Evolutionary conservation across 352 stramenopile species (phyloP), one percentile per base, ranked within the genome.

Genomic region (Phytophthora aleatoria): DNA sequence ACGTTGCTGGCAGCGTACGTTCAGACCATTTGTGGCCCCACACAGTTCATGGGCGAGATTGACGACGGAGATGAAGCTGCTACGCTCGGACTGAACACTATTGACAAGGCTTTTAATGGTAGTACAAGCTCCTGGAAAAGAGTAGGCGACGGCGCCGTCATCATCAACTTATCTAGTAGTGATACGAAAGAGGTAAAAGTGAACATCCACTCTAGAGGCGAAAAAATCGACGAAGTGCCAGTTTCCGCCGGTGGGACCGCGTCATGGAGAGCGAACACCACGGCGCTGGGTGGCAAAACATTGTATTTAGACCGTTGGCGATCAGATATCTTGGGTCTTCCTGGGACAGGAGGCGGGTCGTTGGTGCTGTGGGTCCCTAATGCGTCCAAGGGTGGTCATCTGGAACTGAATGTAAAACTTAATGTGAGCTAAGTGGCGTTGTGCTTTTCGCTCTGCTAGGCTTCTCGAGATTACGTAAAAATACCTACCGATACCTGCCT

Each of bases 221-320:
- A 63, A 5, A 66, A 71, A 8, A 57, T 78, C 31, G 56, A 56
- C 20, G 44, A 81, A 11, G 71, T 84, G 15, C 26, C 59, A 1
- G 67, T 83, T 12, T 61, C 64, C 35, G 64, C 63, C 11, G 75
- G 72, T 1, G 15, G 39, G 10, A 79, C 30, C 2, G 72, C 60
- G n/a, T 51, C 44, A 9, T 83, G 75, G 75, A 73, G 31, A 5
- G 70, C 64, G 27, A 69, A 43, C 2, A 64, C 77, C 8, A 49
- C 50, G 2, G 36, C 35, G 2, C 58, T 83, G 8, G 49, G 76
- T 35, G 71, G 78, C 48, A 88, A 86, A 61, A 90, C 81, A 10
- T 13, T 88, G 44, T 90, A 87, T 57, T 15, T 88, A 42, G 79
- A 87, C 56, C 79, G 79, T 30, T 88, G 76, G 74, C 78, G 81